Evolutionary conservation across 2,329 filamentous ascomycete species (phyloP).

Genomic region (Zymoseptoria crescenta): DNA sequence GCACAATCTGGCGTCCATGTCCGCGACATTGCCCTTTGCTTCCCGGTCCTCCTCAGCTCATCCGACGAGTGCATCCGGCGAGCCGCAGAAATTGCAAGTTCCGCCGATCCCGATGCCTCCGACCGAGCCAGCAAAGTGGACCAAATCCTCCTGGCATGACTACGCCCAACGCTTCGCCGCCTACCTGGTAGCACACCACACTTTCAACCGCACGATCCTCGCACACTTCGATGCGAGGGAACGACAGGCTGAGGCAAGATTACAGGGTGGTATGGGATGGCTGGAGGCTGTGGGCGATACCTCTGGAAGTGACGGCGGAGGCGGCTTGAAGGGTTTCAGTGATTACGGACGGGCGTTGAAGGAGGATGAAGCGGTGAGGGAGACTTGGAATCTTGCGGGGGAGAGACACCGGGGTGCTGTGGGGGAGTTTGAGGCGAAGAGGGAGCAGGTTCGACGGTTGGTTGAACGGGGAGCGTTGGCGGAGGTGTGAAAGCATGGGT

Average conservation of each 20-base stretch:
- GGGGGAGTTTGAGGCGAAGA: conserved; percentile 48
- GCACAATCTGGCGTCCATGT: conserved; percentile 46
- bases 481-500: conserved; percentile 3
- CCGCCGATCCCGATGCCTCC: conserved; percentile 43
- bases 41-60: conserved; percentile 44
- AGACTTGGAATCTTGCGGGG: conserved; percentile 53
- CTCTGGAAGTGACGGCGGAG: conserved; percentile 5
- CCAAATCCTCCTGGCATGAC: conserved; percentile 41
- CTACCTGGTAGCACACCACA: conserved; percentile 51
- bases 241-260: conserved; percentile 30
- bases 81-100: conserved; percentile 37
- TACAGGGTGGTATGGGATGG: conserved; percentile 41
- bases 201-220: conserved; percentile 48
- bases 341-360: conserved; percentile 54
- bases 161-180: conserved; percentile 47
- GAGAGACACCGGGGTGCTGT: conserved; percentile 54
- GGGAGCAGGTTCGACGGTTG: conserved; percentile 34
- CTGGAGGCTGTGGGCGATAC: conserved; percentile 46
- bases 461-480: conserved; percentile 15
- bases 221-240: conserved; percentile 48
- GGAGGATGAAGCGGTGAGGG: conserved; percentile 57
- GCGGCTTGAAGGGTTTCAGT: conserved; percentile 39
- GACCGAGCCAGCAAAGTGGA: conserved; percentile 35
- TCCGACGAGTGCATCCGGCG: conserved; percentile 32
- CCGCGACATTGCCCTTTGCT: conserved; percentile 49